phyloP scores from a whole-genome alignment of 2,329 filamentous ascomycete genomes.

The Fusarium luffae region DNA sequence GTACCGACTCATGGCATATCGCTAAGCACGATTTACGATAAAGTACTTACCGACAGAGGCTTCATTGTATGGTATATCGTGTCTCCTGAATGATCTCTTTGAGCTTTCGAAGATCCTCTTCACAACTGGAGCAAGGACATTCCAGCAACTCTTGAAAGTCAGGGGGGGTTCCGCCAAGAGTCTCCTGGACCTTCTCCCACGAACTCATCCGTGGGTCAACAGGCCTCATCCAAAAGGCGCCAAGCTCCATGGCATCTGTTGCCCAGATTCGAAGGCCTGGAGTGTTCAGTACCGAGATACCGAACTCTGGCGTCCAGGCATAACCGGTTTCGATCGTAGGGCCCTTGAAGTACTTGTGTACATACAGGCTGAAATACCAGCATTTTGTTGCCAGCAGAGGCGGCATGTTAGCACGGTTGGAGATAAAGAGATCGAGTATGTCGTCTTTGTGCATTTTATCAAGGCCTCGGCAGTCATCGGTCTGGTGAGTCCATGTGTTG shows the following conservation, averaged over 20 bases:
- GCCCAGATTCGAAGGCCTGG: background rate
- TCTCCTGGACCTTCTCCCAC: background rate
- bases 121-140: background rate
- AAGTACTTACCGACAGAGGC: rapidly evolving
- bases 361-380: background rate
- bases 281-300: background rate
- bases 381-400: background rate
- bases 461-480: background rate
- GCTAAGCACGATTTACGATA: no score
- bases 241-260: background rate
- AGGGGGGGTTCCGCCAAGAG: background rate
- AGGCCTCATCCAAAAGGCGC: background rate
- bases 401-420: background rate
- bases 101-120: background rate
- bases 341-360: background rate
- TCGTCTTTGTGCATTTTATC: no score
- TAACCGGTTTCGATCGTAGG: background rate
- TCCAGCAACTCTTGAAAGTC: background rate
- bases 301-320: background rate
- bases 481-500: background rate
- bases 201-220: background rate
- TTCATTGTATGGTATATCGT: no score
- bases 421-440: background rate
- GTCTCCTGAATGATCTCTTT: rapidly evolving
- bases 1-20: rapidly evolving